Base-by-base conservation (phyloP, 129 eudicot species). In the Saposhnikovia divaricata region DNA sequence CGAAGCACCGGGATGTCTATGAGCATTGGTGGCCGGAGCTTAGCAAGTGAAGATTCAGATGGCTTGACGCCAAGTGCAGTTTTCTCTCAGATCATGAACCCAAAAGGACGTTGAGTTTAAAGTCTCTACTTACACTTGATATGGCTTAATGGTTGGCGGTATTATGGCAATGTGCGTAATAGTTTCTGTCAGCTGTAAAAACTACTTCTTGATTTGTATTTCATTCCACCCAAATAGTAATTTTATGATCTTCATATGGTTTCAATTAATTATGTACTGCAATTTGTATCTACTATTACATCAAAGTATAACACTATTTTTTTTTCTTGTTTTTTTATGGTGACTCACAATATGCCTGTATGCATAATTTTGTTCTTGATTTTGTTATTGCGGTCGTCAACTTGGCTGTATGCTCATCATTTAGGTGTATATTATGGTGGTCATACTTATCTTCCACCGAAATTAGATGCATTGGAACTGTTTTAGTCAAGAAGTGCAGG, bases 61-160 rank as follows among this genome's bases (percentile, higher is more conserved):
- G 97, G 98, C 77, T 78, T 94, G 61, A 94, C 97, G 9, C 96
- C 97, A 0, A 94, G 98, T 82, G 98, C 97, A 14, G 97, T 91
- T 34, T 94, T 94, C 85, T 94, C 98, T 3, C 98, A 94, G 86
- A 94, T 94, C 27, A 94, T 94, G 97, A 94, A 94, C 84, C 98
- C 98, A 2, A 89, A 91, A 82, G 98, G 97, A 19, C 95, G 98
- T 79, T 92, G 84, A 85, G 53, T 68, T 66, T 31, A 31, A 12
- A 11, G 15, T 66, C 14, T 10, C 42, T 27, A 34, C 5, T 66
- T 10, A 31, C 42, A 68, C 43, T 27, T 68, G 21, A 9, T 5
- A 28, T 68, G 73, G 73, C 39, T 68, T 68, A 40, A 31, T 68
- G 43, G 16, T 31, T 68, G 10, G 9, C 14, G 72, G 38, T 66